Percentiles rank a stretch among this genome's conserved stretches.
These are phyloP conservation scores for Arctium minus DNA, from an alignment of 129 eudicot species.

Conservation along the genomic window DNA sequence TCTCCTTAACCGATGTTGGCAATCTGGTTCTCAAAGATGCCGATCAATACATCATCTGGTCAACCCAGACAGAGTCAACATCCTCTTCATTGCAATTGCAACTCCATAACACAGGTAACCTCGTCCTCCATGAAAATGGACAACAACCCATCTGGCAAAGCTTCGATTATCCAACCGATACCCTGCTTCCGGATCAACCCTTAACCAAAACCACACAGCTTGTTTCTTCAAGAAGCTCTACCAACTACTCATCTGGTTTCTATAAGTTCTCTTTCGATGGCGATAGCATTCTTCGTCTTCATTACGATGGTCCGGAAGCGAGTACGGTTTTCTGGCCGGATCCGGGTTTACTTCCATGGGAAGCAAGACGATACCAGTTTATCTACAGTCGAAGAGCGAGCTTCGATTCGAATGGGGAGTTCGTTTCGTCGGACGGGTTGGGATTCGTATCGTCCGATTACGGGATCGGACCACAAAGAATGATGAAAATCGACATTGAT, in stretches of 20 bases:
- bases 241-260: slow-evolving; percentile 37
- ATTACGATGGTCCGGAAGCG: slow-evolving; percentile 21
- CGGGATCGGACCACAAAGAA: slow-evolving; percentile 28
- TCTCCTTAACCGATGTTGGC: slow-evolving; percentile 27
- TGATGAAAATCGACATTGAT: slow-evolving; percentile 36
- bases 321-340: slow-evolving; percentile 18
- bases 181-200: slow-evolving; percentile 49
- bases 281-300: slow-evolving; percentile 44
- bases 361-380: slow-evolving; percentile 19
- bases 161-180: slow-evolving; percentile 54
- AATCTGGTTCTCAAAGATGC: slow-evolving; percentile 46
- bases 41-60: slow-evolving; percentile 30
- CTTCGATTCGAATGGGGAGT: slow-evolving; percentile 32
- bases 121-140: slow-evolving; percentile 27
- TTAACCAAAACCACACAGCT: slow-evolving; percentile 25
- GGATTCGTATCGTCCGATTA: slow-evolving; percentile 22
- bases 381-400: slow-evolving; percentile 10
- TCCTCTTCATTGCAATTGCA: slow-evolving; percentile 22
- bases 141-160: slow-evolving; percentile 51
- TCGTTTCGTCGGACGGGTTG: slow-evolving; percentile 28
- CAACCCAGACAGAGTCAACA: slow-evolving; percentile 21
- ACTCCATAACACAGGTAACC: slow-evolving; percentile 51
- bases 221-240: slow-evolving; percentile 37
- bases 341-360: slow-evolving; percentile 8
- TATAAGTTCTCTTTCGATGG: slow-evolving; percentile 36